Conservation (phyloP, 192 early-diverging fungal species). For the Obelidium mucronatum region DNA sequence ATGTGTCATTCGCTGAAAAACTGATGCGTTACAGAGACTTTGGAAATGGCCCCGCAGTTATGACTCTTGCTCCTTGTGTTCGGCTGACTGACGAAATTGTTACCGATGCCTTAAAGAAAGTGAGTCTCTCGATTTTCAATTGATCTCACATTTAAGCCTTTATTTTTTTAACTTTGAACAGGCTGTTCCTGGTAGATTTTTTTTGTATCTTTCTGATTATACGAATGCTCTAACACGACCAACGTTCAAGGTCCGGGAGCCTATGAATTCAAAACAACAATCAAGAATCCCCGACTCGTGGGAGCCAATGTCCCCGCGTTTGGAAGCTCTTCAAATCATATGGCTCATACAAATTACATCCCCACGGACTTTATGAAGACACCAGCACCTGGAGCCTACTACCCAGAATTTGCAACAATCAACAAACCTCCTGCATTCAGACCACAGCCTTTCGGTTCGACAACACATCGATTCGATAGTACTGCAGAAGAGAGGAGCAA, state of each 20-base stretch:
- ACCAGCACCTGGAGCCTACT: constrained; percentile 59
- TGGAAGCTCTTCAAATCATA: constrained; percentile 32
- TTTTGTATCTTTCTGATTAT: no score
- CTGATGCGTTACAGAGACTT: constrained; percentile 35
- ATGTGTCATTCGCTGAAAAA: constrained; percentile 39
- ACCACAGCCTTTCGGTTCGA: constrained; percentile 59
- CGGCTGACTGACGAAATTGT: constrained; percentile 60
- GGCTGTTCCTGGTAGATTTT: constrained; percentile 31
- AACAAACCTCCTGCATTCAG: constrained; percentile 43
- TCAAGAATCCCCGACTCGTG: constrained; percentile 8
- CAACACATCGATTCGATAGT: constrained; percentile 49
- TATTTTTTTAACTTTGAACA: constrained; percentile 5
- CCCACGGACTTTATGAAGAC: constrained; percentile 47
- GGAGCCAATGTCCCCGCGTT: constrained; percentile 33
- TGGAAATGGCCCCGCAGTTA: constrained; percentile 55
- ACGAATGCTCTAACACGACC: no score
- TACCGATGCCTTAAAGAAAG: constrained; percentile 48
- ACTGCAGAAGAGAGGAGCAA: constrained; percentile 23
- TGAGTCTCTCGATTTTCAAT: constrained; percentile 4
- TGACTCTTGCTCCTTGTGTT: constrained; percentile 61
- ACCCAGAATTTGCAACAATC: constrained; percentile 50
- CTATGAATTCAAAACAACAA: constrained; percentile 50
- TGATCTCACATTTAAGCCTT: no score
- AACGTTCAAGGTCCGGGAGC: constrained; percentile 52
- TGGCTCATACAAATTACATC: constrained; percentile 26